phyloP scores from a whole-genome alignment of 2,329 filamentous ascomycete genomes.

The Ambrosiella beaveri region DNA sequence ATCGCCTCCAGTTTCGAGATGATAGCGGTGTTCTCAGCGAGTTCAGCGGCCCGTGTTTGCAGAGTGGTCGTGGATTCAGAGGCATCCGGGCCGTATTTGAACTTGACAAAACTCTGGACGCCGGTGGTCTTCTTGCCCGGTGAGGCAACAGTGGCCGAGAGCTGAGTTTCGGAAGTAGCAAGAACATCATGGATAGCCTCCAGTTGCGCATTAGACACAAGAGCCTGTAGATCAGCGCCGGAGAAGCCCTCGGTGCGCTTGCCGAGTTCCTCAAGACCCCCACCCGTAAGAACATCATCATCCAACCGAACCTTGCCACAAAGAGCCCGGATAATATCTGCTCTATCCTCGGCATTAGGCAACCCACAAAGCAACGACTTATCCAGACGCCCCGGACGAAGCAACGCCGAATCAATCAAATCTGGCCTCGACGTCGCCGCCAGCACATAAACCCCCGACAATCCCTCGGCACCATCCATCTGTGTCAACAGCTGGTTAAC shows the following conservation, averaged over 20 bases:
- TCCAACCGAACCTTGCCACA: constrained; percentile 62
- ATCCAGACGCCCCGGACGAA: constrained; percentile 81
- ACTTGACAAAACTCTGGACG: constrained; percentile 53
- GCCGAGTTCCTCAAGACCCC: constrained; percentile 55
- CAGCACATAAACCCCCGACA: constrained; percentile 88
- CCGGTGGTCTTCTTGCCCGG: constrained; percentile 17
- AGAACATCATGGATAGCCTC: constrained; percentile 93
- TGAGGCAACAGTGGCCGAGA: constrained; percentile 20
- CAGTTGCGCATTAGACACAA: constrained; percentile 90
- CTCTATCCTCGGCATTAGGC: constrained; percentile 58
- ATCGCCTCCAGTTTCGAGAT: constrained; percentile 68
- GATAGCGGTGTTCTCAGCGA: constrained; percentile 66
- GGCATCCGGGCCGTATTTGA: constrained; percentile 55
- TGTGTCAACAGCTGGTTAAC: constrained; percentile 97
- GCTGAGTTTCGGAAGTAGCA: constrained; percentile 32
- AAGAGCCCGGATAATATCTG: constrained; percentile 79
- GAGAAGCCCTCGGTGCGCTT: constrained; percentile 73
- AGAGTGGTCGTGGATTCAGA: constrained; percentile 24
- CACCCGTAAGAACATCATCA: constrained; percentile 40
- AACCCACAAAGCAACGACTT: constrained; percentile 88
- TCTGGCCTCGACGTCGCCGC: constrained; percentile 89
- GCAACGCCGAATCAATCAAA: constrained; percentile 80
- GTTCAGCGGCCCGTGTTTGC: constrained; percentile 32
- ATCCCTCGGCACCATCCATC: constrained; percentile 94
- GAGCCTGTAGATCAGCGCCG: constrained; percentile 82